Evolutionary conservation across 495 filamentous ascomycete species (phyloP), one percentile per base, ranked within the genome.

Genomic region (Cercophora scortea): DNA sequence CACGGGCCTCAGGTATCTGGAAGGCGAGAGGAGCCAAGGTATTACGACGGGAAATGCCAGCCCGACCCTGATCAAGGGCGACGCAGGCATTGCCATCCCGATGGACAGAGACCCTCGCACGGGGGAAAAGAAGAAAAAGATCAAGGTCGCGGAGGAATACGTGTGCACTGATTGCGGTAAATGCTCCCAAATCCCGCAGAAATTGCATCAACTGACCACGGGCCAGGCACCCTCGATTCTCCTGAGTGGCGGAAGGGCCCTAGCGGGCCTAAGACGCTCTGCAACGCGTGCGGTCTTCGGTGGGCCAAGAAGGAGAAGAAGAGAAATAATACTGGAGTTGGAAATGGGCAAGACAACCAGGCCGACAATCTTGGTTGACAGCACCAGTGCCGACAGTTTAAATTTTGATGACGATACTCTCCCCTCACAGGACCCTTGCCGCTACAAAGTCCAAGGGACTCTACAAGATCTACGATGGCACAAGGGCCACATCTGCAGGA

Each of bases 181-280:
- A 70, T 57, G 43, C 12, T 15, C 6, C 45, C 33, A 11, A n/a
- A 42, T 32, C 6, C 43, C 10, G 8, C 42, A 42, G 32, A 25
- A 25, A 5, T 25, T 25, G 25, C 25, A 25, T 25, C 25, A 25
- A 5, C 25, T 25, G 25, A 25, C 25, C 25, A 25, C 25, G 25
- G 5, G 25, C 25, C 45, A 82, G 79, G 79, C 8, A 94, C 89
- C 2, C 74, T 90, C 2, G 93, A 96, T 59, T 94, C 88, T 13
- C 93, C 93, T 0, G 93, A 98, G 72, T 98, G 93, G 93, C 79
- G 93, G 51, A 97, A 96, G 63, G 93, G 93, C 0, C 93, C 93
- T 0, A 85, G 79, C 49, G 93, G 93, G 7, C 93, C 93, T 4
- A 97, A 98, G 71, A 96, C 92, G 2, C 72, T 98, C 42, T 98